Evolutionary conservation across 805 yeast genomes (phyloP).

Genomic region (Sugiyamaella americana): DNA sequence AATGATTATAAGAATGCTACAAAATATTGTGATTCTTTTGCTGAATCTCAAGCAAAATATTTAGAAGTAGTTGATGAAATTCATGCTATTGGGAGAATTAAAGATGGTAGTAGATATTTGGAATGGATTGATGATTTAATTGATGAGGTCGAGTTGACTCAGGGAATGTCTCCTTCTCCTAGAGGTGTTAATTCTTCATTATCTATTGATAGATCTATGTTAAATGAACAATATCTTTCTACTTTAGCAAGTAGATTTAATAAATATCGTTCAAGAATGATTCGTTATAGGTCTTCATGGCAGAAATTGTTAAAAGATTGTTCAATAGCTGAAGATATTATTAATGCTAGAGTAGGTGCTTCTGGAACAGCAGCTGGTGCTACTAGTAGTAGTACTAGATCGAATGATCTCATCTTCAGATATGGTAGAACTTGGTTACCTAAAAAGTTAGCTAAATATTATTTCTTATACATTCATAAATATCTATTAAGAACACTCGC

Average conservation of each 20-base stretch:
- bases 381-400: not conserved
- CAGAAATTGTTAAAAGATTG: slow-evolving; percentile 44
- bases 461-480: slow-evolving; percentile 44
- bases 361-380: no score
- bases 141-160: slow-evolving; percentile 33
- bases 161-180: slow-evolving; percentile 7
- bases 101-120: slow-evolving; percentile 43
- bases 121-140: slow-evolving; percentile 62
- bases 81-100: slow-evolving; percentile 42
- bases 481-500: slow-evolving; percentile 40
- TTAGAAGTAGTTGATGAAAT: slow-evolving; percentile 60
- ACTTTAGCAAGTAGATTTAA: slow-evolving; percentile 48
- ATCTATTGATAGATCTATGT: slow-evolving; percentile 18
- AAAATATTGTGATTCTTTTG: slow-evolving; percentile 48
- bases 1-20: slow-evolving; percentile 51
- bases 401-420: slow-evolving; percentile 27
- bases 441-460: slow-evolving; percentile 39
- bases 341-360: no score
- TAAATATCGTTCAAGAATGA: slow-evolving; percentile 44
- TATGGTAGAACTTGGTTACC: slow-evolving; percentile 28
- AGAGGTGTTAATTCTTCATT: no score
- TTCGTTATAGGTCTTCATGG: slow-evolving; percentile 55
- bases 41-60: slow-evolving; percentile 56
- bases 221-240: slow-evolving; percentile 41
- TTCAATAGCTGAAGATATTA: slow-evolving; percentile 50